Percentiles rank a stretch among this genome's conserved stretches.
Conservation (phyloP, 495 filamentous ascomycete genomes). For the Podospora sp. region DNA sequence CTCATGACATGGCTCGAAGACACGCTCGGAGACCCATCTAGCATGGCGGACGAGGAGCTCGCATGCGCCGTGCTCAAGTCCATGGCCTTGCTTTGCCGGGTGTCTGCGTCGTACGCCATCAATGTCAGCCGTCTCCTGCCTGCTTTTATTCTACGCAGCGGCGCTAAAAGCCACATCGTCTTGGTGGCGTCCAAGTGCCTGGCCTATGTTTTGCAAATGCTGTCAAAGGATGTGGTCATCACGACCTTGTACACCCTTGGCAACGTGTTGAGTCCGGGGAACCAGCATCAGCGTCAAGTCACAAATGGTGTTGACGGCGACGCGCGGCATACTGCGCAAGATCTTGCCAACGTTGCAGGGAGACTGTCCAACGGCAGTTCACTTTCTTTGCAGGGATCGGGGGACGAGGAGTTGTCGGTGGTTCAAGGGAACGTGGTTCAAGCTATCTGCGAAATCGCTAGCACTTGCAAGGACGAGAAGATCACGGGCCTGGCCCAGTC, state of each 20-base stretch:
- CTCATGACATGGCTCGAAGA: conserved; percentile 86
- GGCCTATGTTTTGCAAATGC: conserved; percentile 71
- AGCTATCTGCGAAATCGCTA: conserved; percentile 85
- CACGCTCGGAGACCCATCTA: conserved; percentile 70
- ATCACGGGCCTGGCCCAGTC: conserved; percentile 93
- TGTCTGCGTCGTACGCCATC: conserved; percentile 70
- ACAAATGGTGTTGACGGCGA: conserved; percentile 44
- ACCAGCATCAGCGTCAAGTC: conserved; percentile 51
- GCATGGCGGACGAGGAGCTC: conserved; percentile 76
- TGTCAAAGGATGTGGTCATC: conserved; percentile 91
- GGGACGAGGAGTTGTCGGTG: conserved; percentile 71
- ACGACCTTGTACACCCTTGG: conserved; percentile 93
- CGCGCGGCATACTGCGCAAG: conserved; percentile 34
- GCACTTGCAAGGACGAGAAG: conserved; percentile 78
- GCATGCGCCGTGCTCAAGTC: conserved; percentile 77
- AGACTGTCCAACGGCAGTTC: conserved; percentile 71
- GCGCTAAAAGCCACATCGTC: conserved; percentile 64
- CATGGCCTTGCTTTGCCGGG: conserved; percentile 76
- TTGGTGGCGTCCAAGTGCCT: conserved; percentile 78
- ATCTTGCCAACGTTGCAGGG: conserved; percentile 49
- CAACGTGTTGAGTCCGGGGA: conserved; percentile 78
- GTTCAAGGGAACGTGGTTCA: conserved; percentile 82
- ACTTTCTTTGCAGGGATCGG: conserved; percentile 69
- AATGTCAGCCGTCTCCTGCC: conserved; percentile 80
- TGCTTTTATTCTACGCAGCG: conserved; percentile 79